Evolutionary conservation across 495 filamentous ascomycete species (phyloP), one percentile per base, ranked within the genome.

Genomic region (Hypoxylon fuscum): DNA sequence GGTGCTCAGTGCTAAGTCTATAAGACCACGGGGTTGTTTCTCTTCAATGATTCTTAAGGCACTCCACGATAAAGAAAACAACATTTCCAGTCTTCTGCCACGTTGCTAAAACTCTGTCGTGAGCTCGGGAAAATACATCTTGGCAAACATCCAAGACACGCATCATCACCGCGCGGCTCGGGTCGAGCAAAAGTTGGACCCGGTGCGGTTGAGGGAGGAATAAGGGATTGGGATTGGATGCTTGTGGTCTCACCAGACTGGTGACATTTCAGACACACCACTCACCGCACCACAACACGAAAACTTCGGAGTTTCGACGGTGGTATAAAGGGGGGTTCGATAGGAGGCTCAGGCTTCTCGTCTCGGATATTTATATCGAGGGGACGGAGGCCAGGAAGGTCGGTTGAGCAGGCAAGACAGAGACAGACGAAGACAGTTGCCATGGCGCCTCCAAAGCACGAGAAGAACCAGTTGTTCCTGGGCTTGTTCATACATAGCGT

Each of bases 401-500:
- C 22, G 37, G 37, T 21, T 21, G 9, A 14, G 29, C 22, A 18
- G 14, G 18, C 27, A 29, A 17, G 4, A 7, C 17, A 20, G n/a
- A n/a, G 32, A 17, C 10, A 7, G 29, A 55, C 25, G 32, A 21
- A 52, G 5, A 32, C 8, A 20, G 10, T 21, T 40, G 46, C 10
- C 22, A 71, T 71, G 69, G 32, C 55, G 23, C 9, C 35, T 21
- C 27, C 22, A 32, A 34, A 40, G 38, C 38, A 23, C 10, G 27
- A 37, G 2, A 70, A 65, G 59, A 73, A 75, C 61, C 71, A 76
- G 53, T 22, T 78, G 10, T 81, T 79, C 49, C 45, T 79, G 43
- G 87, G 87, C 27, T 74, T 80, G 7, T 88, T 88, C 58, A 77
- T 88, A 50, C 83, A 89, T 68, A 77, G 80, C 74, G 79, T 77